Percentiles rank a stretch among this genome's conserved stretches.
Conservation (phyloP, 2,329 filamentous ascomycete species). For the Claviceps sp. region DNA sequence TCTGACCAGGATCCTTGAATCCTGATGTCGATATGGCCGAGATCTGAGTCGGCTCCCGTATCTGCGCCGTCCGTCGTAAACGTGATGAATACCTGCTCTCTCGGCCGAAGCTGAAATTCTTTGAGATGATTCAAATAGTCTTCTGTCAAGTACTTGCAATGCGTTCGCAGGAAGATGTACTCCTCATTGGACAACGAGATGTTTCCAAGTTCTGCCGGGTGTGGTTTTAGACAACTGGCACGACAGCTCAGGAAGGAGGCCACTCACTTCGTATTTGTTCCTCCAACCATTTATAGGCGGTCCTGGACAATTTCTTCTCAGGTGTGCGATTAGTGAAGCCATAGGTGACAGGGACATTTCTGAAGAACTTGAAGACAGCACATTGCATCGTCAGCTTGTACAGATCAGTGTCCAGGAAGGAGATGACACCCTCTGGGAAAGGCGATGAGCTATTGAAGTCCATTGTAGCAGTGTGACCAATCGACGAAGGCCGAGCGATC, state of each 20-base stretch:
- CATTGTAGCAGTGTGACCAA: conserved; percentile 25
- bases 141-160: conserved; percentile 67
- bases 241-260: not conserved
- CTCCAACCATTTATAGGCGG: conserved; percentile 74
- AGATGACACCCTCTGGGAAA: conserved; percentile 64
- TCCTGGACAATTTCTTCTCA: conserved; percentile 76
- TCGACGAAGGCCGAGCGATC: not conserved
- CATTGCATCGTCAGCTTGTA: conserved; percentile 99
- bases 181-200: conserved; percentile 71
- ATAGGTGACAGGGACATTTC: conserved; percentile 70
- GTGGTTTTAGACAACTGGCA: not conserved
- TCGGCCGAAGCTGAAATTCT: conserved; percentile 67
- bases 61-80: conserved; percentile 46
- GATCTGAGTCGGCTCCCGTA: conserved; percentile 47
- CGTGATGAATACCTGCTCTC: conserved; percentile 61
- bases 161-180: conserved; percentile 59
- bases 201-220: conserved; percentile 56
- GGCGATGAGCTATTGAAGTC: conserved; percentile 53
- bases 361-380: conserved; percentile 85
- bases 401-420: conserved; percentile 68
- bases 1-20: conserved; percentile 81
- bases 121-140: conserved; percentile 72
- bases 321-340: conserved; percentile 92
- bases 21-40: conserved; percentile 64
- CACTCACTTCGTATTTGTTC: conserved; percentile 66